Conservation (phyloP, 345 rosid genomes). For the Microcos paniculata region DNA sequence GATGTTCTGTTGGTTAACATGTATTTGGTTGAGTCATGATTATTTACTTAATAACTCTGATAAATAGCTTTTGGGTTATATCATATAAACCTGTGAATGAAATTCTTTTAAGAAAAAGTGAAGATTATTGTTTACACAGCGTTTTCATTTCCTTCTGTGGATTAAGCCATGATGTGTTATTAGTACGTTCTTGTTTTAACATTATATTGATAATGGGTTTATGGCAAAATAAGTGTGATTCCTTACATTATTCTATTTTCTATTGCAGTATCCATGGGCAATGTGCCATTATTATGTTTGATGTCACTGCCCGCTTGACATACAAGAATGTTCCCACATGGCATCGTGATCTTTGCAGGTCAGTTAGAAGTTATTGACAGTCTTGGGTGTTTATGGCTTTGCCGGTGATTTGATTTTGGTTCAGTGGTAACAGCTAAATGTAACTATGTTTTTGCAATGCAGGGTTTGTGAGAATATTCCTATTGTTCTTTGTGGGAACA, state of each 20-base stretch:
- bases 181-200: not conserved
- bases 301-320: conserved; percentile 91
- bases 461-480: conserved; percentile 95
- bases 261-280: conserved; percentile 92
- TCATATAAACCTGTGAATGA: not conserved
- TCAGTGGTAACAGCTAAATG: not conserved
- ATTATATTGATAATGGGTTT: not conserved
- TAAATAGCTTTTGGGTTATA: not conserved
- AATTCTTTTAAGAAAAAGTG: not conserved
- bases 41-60: not conserved
- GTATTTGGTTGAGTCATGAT: not conserved
- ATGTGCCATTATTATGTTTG: conserved; percentile 97
- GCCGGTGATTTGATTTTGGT: not conserved
- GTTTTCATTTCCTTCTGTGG: not conserved
- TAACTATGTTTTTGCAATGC: not conserved
- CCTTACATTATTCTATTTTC: not conserved
- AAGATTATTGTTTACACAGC: not conserved
- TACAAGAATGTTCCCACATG: conserved; percentile 99
- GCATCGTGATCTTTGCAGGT: conserved; percentile 98
- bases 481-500: conserved; percentile 89
- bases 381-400: not conserved
- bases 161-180: not conserved
- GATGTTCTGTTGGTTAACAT: not conserved
- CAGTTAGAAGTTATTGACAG: not conserved
- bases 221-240: too few relatives aligned